Conservation (phyloP, 1,284 basidiomycete genomes). For the Athelia psychrophila region DNA sequence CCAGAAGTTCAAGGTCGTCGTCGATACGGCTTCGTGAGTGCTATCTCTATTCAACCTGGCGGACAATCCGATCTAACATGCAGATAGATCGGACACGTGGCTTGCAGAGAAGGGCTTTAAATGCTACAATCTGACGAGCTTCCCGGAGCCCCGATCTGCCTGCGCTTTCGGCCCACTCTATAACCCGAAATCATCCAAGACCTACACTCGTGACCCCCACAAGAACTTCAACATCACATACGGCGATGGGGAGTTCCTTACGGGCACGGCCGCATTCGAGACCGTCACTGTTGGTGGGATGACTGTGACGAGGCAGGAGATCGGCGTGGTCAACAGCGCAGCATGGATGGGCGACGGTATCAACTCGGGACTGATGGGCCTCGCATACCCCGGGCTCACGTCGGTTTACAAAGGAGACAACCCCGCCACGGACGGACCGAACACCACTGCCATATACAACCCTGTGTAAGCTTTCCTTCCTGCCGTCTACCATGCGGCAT, state of each 20-base stretch:
- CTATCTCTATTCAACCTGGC: background rate
- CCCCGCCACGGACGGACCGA: constrained; percentile 10
- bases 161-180: constrained; percentile 19
- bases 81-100: constrained; percentile 21
- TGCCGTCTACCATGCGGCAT: too few species aligned
- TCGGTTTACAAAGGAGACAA: constrained; percentile 14
- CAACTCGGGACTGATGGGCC: constrained; percentile 16
- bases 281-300: constrained; percentile 18
- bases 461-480: constrained; percentile 3
- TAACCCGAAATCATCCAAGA: constrained; percentile 17
- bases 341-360: constrained; percentile 22
- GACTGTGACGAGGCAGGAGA: constrained; percentile 19
- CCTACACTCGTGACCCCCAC: constrained; percentile 15
- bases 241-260: constrained; percentile 16
- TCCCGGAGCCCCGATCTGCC: constrained; percentile 8
- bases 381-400: constrained; percentile 16
- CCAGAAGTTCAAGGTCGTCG: constrained; percentile 18
- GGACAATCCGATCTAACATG: background rate
- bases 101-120: constrained; percentile 18
- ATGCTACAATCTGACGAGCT: constrained; percentile 14
- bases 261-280: constrained; percentile 20
- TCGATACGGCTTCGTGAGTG: constrained; percentile 17
- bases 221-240: constrained; percentile 24
- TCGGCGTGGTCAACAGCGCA: constrained; percentile 18
- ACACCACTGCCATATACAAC: constrained; percentile 12